phyloP scores from a whole-genome alignment of 2,329 filamentous ascomycete genomes.

The Aspergillus versicolor region DNA sequence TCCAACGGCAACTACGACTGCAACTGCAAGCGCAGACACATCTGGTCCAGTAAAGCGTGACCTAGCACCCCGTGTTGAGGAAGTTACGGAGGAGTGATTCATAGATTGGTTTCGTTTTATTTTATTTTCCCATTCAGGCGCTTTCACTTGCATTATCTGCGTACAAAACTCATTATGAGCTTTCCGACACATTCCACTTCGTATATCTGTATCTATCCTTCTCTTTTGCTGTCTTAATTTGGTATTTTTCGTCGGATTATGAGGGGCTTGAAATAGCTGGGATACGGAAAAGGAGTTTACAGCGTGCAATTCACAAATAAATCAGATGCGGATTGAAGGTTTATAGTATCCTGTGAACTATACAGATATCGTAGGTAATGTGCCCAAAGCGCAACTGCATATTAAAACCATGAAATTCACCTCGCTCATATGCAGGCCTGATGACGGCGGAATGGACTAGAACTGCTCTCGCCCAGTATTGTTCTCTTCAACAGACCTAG shows the following conservation, averaged over 20 bases:
- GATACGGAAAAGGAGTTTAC: conserved; percentile 3
- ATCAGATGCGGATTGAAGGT: not conserved
- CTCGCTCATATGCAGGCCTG: not conserved
- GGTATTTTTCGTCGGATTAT: not conserved
- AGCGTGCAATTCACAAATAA: not conserved
- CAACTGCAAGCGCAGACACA: conserved; percentile 37
- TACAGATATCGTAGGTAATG: not conserved
- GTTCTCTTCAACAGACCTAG: not conserved
- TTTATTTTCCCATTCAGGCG: not conserved
- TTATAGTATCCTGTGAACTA: not conserved
- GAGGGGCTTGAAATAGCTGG: not conserved
- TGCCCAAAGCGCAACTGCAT: too few relatives aligned
- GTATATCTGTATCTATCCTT: not conserved
- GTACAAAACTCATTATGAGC: not conserved
- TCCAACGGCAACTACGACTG: conserved; percentile 36
- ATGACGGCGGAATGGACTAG: not conserved
- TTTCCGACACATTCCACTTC: not conserved
- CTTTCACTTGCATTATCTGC: not conserved
- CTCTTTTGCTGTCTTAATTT: not conserved
- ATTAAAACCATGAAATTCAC: too few relatives aligned
- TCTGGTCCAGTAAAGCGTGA: conserved; percentile 38
- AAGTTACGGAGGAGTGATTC: conserved; percentile 40
- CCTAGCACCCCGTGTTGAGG: conserved; percentile 47
- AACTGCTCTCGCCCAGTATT: not conserved
- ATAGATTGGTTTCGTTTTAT: not conserved